phyloP scores from a whole-genome alignment of 345 rosid genomes.

The Sisymbrium irio region DNA sequence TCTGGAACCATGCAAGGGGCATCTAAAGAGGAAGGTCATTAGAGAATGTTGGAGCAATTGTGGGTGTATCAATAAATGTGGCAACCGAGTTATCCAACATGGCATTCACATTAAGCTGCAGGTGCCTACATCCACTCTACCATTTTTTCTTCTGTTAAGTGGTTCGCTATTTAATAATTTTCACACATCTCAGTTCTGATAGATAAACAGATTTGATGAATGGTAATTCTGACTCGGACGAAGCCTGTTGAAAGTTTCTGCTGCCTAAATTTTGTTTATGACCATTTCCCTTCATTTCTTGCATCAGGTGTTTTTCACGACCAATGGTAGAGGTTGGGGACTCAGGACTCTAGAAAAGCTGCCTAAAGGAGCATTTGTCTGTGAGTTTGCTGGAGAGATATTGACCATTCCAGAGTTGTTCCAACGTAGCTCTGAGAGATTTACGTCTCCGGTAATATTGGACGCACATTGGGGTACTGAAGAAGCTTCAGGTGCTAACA shows the following conservation, averaged over 20 bases:
- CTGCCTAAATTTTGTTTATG: neutral
- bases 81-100: conserved; percentile 89
- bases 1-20: conserved; percentile 82
- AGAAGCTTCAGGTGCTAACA: conserved; percentile 46
- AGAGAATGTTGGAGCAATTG: conserved; percentile 95
- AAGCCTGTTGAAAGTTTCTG: neutral
- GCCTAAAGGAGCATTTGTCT: conserved; percentile 77
- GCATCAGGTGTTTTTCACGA: conserved; percentile 62
- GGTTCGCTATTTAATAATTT: neutral
- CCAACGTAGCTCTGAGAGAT: conserved; percentile 46
- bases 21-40: conserved; percentile 66
- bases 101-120: conserved; percentile 73
- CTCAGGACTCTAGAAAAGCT: conserved; percentile 61
- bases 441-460: conserved; percentile 56
- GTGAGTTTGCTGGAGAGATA: conserved; percentile 89
- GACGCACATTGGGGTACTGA: conserved; percentile 87
- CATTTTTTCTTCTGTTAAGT: conserved; percentile 21
- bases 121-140: conserved; percentile 39
- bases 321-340: conserved; percentile 88
- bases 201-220: neutral
- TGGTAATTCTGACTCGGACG: too few species aligned
- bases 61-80: conserved; percentile 74
- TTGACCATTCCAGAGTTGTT: conserved; percentile 65
- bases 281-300: neutral
- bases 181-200: neutral